phyloP scores from a whole-genome alignment of 148 eudicot species.

The Amaranthus cruentus region DNA sequence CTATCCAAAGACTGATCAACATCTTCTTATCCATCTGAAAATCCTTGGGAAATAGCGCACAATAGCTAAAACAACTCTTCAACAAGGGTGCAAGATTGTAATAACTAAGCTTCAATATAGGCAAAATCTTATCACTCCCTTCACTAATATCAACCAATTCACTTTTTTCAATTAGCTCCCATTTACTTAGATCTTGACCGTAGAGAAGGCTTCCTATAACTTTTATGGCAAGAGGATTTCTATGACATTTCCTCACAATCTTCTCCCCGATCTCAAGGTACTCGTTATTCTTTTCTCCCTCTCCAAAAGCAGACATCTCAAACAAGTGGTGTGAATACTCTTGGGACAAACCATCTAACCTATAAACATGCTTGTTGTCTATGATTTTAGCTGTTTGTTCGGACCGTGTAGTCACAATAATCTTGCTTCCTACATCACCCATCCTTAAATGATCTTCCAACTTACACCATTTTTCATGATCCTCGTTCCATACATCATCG shows the following conservation, averaged over 20 bases:
- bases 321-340: constrained; percentile 20
- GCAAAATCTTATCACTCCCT: neutral
- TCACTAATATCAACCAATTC: neutral
- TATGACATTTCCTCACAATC: constrained; percentile 22
- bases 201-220: constrained; percentile 22
- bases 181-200: constrained; percentile 1
- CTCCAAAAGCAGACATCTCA: constrained; percentile 13
- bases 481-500: constrained; percentile 30
- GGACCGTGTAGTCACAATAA: constrained; percentile 27
- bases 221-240: constrained; percentile 25
- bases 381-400: constrained; percentile 1
- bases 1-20: constrained; percentile 20
- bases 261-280: constrained; percentile 16
- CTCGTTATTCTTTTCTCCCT: neutral
- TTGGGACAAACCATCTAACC: constrained; percentile 9
- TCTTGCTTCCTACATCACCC: constrained; percentile 8
- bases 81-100: constrained; percentile 6
- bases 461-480: constrained; percentile 10
- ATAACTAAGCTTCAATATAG: neutral
- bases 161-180: constrained; percentile 8
- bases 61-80: constrained; percentile 20
- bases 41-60: constrained; percentile 19
- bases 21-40: neutral
- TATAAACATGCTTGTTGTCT: neutral
- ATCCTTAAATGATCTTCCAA: neutral